A percentile compares a stretch with the other conserved stretches of the same genome.
These are phyloP conservation scores for Yamadazyma epiphylla DNA, from an alignment of 1,139 yeast species.

Conservation along the genomic window DNA sequence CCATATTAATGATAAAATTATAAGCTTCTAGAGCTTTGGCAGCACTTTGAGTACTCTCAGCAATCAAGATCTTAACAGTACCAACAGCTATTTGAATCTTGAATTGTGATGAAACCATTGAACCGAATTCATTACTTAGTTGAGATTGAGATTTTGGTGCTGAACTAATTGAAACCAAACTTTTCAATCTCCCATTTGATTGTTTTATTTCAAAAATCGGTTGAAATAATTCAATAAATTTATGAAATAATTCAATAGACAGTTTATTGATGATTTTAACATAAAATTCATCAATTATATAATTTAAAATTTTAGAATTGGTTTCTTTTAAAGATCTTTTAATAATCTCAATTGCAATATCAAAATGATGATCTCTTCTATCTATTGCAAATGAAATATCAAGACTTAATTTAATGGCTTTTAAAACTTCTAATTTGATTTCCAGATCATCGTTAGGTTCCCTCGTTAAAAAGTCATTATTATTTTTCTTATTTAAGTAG, in stretches of 20 bases:
- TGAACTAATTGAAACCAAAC: conserved; percentile 21
- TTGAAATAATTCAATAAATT: conserved; percentile 15
- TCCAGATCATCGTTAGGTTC: too few relatives aligned
- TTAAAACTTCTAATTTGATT: conserved; percentile 38
- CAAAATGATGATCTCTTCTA: conserved; percentile 20
- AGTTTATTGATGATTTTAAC: conserved; percentile 22
- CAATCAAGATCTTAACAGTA: conserved; percentile 29
- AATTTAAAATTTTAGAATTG: conserved; percentile 30
- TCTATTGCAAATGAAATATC: conserved; percentile 30
- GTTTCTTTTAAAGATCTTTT: conserved; percentile 23
- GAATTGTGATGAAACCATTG: conserved; percentile 9
- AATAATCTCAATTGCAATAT: conserved; percentile 27
- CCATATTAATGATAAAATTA: conserved; percentile 22
- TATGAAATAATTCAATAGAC: conserved; percentile 21
- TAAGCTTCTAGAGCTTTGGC: conserved; percentile 27
- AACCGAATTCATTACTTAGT: conserved; percentile 3
- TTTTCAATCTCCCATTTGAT: conserved; percentile 13
- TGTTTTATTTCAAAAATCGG: conserved; percentile 11
- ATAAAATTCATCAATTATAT: conserved; percentile 27
- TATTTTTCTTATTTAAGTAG: conserved; percentile 23
- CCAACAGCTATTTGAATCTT: conserved; percentile 26
- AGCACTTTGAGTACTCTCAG: conserved; percentile 19
- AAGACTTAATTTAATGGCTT: conserved; percentile 41
- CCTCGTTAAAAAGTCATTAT: conserved; percentile 10
- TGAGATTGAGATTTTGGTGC: conserved; percentile 10